Evolutionary conservation across 2,329 filamentous ascomycete species (phyloP), one percentile per base, ranked within the genome.

Genomic region (Grosmannia penicillata): DNA sequence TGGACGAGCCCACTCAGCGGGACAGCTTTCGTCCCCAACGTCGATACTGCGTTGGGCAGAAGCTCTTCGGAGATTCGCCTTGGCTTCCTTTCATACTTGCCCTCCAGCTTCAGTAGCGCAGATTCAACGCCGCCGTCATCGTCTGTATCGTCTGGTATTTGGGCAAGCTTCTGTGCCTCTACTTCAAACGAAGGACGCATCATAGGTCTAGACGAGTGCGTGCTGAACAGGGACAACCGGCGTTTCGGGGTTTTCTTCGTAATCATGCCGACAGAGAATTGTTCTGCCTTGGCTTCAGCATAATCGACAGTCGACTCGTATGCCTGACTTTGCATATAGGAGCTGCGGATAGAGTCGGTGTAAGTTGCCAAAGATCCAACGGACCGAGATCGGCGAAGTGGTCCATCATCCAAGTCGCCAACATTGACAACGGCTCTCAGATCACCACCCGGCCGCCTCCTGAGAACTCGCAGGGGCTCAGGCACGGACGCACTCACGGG

Each of bases 81-180:
- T 11, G 26, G 8, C 17, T 57, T 72, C 48, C 68, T 76, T 52
- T 79, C 70, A 48, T 79, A 91, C 48, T 75, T 89, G 9, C 91
- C 91, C 60, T 98, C 91, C 1, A 98, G 68, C 51, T 96, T 98
- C 49, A 87, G 60, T 36, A 98, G 57, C 1, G 91, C 84, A n/a
- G 87, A 86, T 53, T 96, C 91, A 21, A 96, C 78, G 11, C 89
- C 89, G 7, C 85, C 85, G 51, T 93, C 83, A 33, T 80, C 78
- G 43, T 78, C 71, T 14, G 63, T 54, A 27, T 93, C 84, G 51
- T 95, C 87, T 0, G 89, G 85, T 21, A 96, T 83, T 39, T 82
- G 78, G 3, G 87, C 84, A 38, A 98, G 72, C 49, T 83, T 83
- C 42, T 87, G 78, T 1, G 93, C 84, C 50, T 93, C 86, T 3